Evolutionary conservation across 495 filamentous ascomycete genomes (phyloP), one percentile per base, ranked within the genome.

Genomic region (Xylaria castorea): DNA sequence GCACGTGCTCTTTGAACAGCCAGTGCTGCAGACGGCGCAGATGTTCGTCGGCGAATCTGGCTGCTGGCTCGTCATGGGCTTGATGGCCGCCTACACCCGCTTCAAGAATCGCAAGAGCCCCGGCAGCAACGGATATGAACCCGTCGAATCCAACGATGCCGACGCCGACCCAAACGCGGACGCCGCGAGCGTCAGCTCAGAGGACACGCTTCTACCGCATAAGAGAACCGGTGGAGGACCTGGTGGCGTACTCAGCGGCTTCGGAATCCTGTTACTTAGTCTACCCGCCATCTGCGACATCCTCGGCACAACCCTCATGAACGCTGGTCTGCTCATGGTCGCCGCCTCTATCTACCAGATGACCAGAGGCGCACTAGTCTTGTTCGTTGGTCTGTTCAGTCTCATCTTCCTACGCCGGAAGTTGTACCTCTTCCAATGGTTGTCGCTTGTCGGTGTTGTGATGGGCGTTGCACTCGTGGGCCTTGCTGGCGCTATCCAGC

Each of bases 301-400:
- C 73, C 87, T 92, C 5, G 96, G 93, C 30, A 99, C 96, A 4
- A 99, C 96, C 25, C 90, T 98, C 32, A 97, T 99, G 92, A 99
- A 98, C 80, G 92, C 94, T 6, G 96, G 96, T 16, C 84, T 99
- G 71, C 87, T 98, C 60, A 97, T 98, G 76, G 94, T 98, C 12
- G 96, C 93, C 1, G 94, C 96, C 0, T 94, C 91, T 73, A 97
- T 99, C 76, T 99, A 98, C 85, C 96, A 99, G 80, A 99, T 99
- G 96, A 98, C 95, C 11, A 88, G 96, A 36, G 96, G 96, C 20
- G 95, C 96, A 0, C 85, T 99, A 34, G 95, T 98, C 20, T 85
- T 99, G 5, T 99, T 98, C 71, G 96, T 99, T 14, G 96, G 96
- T 0, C 82, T 98, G 0, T 98, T 99, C 85, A 97, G 94, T 78